phyloP scores from a whole-genome alignment of 768 basidiomycete species.

The Tylopilus sp. region DNA sequence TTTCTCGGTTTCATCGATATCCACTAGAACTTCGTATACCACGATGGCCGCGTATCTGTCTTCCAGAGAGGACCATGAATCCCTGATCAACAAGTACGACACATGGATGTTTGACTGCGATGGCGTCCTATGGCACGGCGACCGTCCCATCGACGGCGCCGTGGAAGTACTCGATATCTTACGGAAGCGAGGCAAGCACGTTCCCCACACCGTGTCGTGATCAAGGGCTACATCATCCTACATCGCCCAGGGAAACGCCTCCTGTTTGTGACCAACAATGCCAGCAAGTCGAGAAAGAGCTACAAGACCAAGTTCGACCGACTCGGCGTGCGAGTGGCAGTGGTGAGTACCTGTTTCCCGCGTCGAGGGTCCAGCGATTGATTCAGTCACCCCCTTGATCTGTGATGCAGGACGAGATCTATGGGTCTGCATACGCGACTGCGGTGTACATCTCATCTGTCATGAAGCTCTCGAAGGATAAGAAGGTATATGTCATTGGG shows the following conservation, averaged over 20 bases:
- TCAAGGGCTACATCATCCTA: conserved; percentile 6
- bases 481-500: conserved; percentile 95
- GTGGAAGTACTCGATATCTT: conserved; percentile 70
- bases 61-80: conserved; percentile 42
- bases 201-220: conserved; percentile 2
- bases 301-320: conserved; percentile 93
- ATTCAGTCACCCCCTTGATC: neutral
- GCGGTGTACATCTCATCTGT: conserved; percentile 87
- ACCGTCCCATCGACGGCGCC: conserved; percentile 73
- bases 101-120: conserved; percentile 98
- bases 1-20: conserved; percentile 1
- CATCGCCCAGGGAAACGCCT: conserved; percentile 62
- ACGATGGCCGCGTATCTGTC: conserved; percentile 28
- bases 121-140: conserved; percentile 91
- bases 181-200: conserved; percentile 62
- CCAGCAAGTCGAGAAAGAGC: conserved; percentile 82
- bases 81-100: conserved; percentile 66
- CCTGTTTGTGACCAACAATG: conserved; percentile 96
- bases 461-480: conserved; percentile 81
- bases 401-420: conserved; percentile 83
- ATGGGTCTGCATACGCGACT: conserved; percentile 88
- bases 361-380: neutral
- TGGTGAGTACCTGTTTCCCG: conserved; percentile 50
- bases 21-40: conserved; percentile 12
- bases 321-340: conserved; percentile 78